Base-by-base conservation (phyloP, 352 stramenopile genomes). In the Phytophthora cryptogea region DNA sequence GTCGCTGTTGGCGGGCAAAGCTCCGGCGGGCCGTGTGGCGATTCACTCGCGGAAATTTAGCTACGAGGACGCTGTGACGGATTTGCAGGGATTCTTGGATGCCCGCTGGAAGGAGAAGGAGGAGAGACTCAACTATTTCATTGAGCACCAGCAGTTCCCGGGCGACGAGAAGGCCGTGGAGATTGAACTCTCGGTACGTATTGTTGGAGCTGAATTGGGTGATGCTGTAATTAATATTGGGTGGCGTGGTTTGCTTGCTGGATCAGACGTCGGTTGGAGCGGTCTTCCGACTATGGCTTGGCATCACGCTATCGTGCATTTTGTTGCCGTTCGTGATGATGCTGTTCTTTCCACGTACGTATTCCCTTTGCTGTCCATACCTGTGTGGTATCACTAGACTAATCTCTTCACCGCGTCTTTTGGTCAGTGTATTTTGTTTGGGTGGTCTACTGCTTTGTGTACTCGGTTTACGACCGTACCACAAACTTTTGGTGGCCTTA, bases 401-500 rank as follows among this genome's bases (percentile, higher is more conserved):
- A 26, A 49, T 17, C 23, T 49, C 13, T 20, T 20, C 26, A 14
- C 27, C 16, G n/a, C 41, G 41, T 30, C 1, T 28, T 46, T 43
- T 52, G n/a, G 59, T 11, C 40, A 92, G 83, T 89, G 69, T 92
- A 92, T 57, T 89, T 81, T 32, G 44, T 80, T 10, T 92, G 83
- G 83, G 80, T 92, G 40, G 59, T 90, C 30, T 92, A 92, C 67
- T 90, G 83, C 63, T 92, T 90, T 49, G 68, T 92, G 39, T 86
- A 90, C 62, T 92, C 83, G 45, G 71, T 92, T 23, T 92, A 90
- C 64, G 83, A 92, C 57, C 83, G 83, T 49, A 92, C 83, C 16
- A 92, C 80, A 43, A 90, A 87, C 54, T 90, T 92, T 41, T 90
- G 80, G 83, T 92, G 83, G 83, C 80, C 83, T 6, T 92, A 92